Base-by-base conservation (phyloP, 345 rosid genomes). In the Sapria himalayana region DNA sequence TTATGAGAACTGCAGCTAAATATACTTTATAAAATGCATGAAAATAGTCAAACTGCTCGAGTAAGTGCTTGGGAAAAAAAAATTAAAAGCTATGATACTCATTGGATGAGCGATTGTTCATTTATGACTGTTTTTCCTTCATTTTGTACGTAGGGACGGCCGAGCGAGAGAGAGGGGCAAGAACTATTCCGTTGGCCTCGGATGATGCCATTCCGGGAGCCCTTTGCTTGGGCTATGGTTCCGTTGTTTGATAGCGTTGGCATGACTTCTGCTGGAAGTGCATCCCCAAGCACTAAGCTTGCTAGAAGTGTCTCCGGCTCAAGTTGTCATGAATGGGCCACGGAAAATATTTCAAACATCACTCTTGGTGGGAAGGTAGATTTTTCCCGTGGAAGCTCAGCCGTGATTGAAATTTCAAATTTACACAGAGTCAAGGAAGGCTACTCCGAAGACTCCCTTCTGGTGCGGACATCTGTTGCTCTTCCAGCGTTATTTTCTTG, bases 241-340 rank as follows among this genome's bases (percentile, higher is more conserved):
- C 95, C 98, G 4, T 72, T 89, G 52, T 82, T 89, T 71, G 98
- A 89, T 61, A 78, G 50, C 65, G 58, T 67, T 46, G 73, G 70
- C 58, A 65, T 72, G 40, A 68, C 77, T 55, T 66, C 73, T 44
- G 84, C 76, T 46, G 98, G 85, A 31, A 62, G 91, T 61, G 73
- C 91, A 69, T 89, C 98, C 41, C 98, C 94, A 38, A 82, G 98
- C 61, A 89, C 94, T 59, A 94, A 94, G 43, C 93, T 89, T 54
- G 73, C 93, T 55, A 65, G 80, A 47, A 76, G 91, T 56, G 61
- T 76, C 64, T 78, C 91, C 50, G 85, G 81, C 32, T 74, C 94
- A 49, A 72, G 71, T 69, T 72, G 85, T 43, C 93, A 79, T 38
- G 93, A 89, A 19, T 80, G 76, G 36, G 70, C 49, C 19, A 67